Evolutionary conservation across 2,329 filamentous ascomycete species (phyloP).

Genomic region (Exophiala sp.): DNA sequence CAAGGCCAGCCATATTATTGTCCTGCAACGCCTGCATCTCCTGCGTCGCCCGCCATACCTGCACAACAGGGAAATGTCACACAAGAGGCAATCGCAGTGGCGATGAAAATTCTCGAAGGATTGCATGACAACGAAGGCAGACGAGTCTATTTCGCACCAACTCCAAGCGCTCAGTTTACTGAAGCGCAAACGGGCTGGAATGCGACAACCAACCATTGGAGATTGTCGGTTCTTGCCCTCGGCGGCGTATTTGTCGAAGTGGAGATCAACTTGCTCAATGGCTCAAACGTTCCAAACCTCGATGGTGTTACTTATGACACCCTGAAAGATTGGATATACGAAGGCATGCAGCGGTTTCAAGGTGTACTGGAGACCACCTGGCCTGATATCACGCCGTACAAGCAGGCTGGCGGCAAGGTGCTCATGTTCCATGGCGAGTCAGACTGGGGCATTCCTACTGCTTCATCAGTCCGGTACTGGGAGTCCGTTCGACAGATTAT

Average conservation of each 20-base stretch:
- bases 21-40: constrained; percentile 35
- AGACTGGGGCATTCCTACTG: constrained; percentile 52
- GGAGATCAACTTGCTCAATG: constrained; percentile 24
- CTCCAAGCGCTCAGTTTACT: constrained; percentile 29
- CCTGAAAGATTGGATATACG: constrained; percentile 53
- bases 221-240: constrained; percentile 32
- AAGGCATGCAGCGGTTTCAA: constrained; percentile 47
- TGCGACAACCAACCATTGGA: constrained; percentile 31
- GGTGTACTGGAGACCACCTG: constrained; percentile 54
- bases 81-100: constrained; percentile 33
- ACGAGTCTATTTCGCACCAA: constrained; percentile 40
- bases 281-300: constrained; percentile 41
- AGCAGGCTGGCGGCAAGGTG: constrained; percentile 52
- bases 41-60: constrained; percentile 29
- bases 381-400: constrained; percentile 52
- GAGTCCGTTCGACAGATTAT: constrained; percentile 52
- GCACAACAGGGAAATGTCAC: constrained; percentile 34
- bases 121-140: constrained; percentile 40
- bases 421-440: constrained; percentile 59
- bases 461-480: constrained; percentile 55
- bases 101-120: constrained; percentile 37
- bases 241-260: constrained; percentile 29
- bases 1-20: constrained; percentile 48
- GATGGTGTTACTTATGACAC: constrained; percentile 55
- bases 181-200: constrained; percentile 31